These are phyloP conservation scores for Curvularia eragrostidis DNA, from an alignment of 2,329 filamentous ascomycete species.

Conservation along the genomic window DNA sequence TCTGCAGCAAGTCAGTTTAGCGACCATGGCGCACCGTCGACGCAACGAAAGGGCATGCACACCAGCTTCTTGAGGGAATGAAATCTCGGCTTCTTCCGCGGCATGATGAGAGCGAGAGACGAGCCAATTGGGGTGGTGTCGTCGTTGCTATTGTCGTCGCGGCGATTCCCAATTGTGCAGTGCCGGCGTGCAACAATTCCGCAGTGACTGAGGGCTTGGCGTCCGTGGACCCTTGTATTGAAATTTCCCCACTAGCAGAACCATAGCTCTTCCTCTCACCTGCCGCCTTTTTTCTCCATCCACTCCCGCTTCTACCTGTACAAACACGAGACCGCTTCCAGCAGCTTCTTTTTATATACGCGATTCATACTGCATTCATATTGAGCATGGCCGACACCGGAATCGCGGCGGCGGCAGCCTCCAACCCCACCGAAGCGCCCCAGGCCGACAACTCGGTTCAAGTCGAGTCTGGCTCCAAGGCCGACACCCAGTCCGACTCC, in stretches of 20 bases:
- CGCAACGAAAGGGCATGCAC: constrained; percentile 43
- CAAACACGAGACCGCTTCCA: neutral
- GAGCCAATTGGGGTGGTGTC: constrained; percentile 10
- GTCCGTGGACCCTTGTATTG: constrained; percentile 14
- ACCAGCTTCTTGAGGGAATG: constrained; percentile 72
- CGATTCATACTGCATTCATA: constrained; percentile 17
- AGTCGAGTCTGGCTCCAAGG: constrained; percentile 21
- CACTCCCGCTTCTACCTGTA: constrained; percentile 4
- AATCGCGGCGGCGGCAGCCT: constrained; percentile 23
- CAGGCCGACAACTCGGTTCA: constrained; percentile 21
- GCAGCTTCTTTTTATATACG: constrained; percentile 8
- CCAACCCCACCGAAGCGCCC: constrained; percentile 29
- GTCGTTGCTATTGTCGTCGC: constrained; percentile 13
- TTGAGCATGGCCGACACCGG: constrained; percentile 34
- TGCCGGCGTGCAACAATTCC: constrained; percentile 15
- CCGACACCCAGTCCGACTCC: constrained; percentile 18
- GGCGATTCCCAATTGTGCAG: constrained; percentile 7
- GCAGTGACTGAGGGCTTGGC: neutral
- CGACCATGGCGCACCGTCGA: neutral
- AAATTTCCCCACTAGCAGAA: constrained; percentile 24
- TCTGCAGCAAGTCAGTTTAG: constrained; percentile 61
- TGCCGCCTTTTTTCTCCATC: constrained; percentile 10
- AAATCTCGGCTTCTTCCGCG: constrained; percentile 62
- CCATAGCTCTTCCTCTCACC: constrained; percentile 13
- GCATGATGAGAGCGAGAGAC: constrained; percentile 39